Evolutionary conservation across 2,329 filamentous ascomycete species (phyloP).

Genomic region (Paecilomyces sp.): DNA sequence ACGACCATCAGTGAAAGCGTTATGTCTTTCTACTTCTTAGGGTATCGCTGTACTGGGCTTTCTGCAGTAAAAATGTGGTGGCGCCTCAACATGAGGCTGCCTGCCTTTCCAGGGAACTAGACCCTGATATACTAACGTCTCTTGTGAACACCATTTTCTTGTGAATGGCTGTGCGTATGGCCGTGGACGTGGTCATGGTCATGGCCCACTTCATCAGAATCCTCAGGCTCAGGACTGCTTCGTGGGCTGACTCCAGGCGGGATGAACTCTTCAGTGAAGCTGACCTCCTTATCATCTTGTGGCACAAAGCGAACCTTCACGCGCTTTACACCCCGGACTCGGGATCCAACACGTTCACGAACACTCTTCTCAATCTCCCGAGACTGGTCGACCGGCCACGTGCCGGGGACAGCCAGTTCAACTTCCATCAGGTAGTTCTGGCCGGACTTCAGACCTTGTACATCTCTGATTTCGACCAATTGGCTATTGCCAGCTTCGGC

Average conservation of each 20-base stretch:
- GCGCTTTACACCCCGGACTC: conserved; percentile 75
- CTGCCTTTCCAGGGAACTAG: not conserved
- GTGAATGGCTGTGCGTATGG: conserved; percentile 35
- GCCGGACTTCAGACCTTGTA: conserved; percentile 88
- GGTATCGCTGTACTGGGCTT: not conserved
- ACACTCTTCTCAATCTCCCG: conserved; percentile 65
- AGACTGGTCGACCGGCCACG: conserved; percentile 68
- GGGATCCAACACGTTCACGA: conserved; percentile 63
- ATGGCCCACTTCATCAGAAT: conserved; percentile 31
- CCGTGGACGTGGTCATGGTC: conserved; percentile 25
- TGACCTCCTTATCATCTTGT: conserved; percentile 50
- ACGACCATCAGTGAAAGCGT: not conserved
- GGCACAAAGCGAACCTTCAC: conserved; percentile 79
- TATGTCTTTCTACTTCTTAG: not conserved
- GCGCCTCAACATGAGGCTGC: not conserved
- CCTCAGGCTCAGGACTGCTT: conserved; percentile 55
- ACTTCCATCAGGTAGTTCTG: conserved; percentile 94
- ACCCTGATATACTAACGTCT: conserved; percentile 9
- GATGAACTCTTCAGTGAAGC: conserved; percentile 75
- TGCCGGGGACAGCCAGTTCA: conserved; percentile 70
- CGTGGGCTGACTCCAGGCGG: conserved; percentile 52
- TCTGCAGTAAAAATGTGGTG: not conserved
- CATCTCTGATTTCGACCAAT: conserved; percentile 63
- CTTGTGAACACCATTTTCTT: conserved; percentile 13
- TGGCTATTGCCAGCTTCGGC: conserved; percentile 46